Base-by-base conservation (phyloP, 768 basidiomycete genomes). In the Termitomyces sp. region DNA sequence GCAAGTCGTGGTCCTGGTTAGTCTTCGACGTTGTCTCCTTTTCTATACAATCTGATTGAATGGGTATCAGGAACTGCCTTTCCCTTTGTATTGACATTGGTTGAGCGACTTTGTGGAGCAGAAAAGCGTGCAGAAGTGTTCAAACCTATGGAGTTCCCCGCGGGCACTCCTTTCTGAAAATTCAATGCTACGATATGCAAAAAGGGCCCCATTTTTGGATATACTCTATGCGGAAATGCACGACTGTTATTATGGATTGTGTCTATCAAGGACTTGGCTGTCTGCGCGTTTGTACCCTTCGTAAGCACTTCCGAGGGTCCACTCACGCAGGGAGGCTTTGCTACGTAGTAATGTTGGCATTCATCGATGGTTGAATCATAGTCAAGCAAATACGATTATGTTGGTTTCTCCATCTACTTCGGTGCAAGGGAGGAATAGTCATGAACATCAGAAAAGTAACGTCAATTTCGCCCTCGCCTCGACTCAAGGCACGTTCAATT, bases 21-120 rank as follows among this genome's bases (percentile, higher is more conserved):
- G 76, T 72, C 16, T 41, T 51, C 12, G 6, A n/a, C 8, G 30
- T 45, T n/a, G 34, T 22, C 13, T 50, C 20, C 13, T 50, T 18
- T 48, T n/a, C 6, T 44, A 11, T 31, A 4, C 22, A 16, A 20
- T 15, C 47, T 51, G 12, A 6, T 45, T 24, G 47, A 50, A 55
- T 16, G 20, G 31, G 16, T 34, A 31, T 42, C 24, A 86, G 90
- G 91, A 12, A 91, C 90, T 3, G 74, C 84, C 0, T 93, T 93
- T 66, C 83, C 85, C 2, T 93, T 93, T 62, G 88, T 88, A 2
- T 75, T 93, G 56, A 85, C 85, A n/a, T 71, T 93, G 36, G 85
- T 91, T 9, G 88, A 90, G 66, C 65, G 83, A 20, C 77, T 93
- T 2, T 85, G 83, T 60, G 91, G 91, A 4, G 62, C 74, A 15